Evolutionary conservation across 305 asterid species (phyloP).

Genomic region (Rubia occidens): DNA sequence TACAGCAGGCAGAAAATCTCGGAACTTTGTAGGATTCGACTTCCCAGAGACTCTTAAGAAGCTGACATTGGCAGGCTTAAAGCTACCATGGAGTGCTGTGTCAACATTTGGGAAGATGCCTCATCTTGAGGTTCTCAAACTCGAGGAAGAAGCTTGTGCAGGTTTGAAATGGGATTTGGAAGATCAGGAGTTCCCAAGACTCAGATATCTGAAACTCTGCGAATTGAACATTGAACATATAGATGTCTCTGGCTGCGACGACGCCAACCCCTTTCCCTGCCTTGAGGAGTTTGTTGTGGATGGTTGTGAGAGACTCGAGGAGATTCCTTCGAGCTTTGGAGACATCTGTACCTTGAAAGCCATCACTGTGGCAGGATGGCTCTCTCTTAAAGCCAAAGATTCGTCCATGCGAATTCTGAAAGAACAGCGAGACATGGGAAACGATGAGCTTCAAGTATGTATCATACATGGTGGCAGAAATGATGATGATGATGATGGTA

Average conservation of each 20-base stretch:
- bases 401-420: neutral
- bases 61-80: neutral
- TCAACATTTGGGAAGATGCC: neutral
- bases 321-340: neutral
- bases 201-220: neutral
- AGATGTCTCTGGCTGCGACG: neutral
- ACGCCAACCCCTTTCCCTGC: neutral
- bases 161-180: constrained; percentile 7
- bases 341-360: constrained; percentile 1
- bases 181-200: constrained; percentile 2
- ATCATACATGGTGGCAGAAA: neutral
- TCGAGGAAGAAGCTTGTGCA: neutral
- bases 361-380: neutral
- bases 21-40: neutral
- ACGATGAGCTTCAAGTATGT: neutral
- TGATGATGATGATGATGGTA: constrained; percentile 9
- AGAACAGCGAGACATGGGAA: constrained; percentile 2
- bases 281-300: constrained; percentile 1
- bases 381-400: neutral
- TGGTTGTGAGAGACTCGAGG: constrained; percentile 1
- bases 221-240: neutral
- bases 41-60: constrained; percentile 2
- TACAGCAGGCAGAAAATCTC: neutral
- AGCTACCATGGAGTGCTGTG: constrained; percentile 4
- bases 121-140: constrained; percentile 2